phyloP scores from a whole-genome alignment of 768 basidiomycete species.

The Boletus huronensis region DNA sequence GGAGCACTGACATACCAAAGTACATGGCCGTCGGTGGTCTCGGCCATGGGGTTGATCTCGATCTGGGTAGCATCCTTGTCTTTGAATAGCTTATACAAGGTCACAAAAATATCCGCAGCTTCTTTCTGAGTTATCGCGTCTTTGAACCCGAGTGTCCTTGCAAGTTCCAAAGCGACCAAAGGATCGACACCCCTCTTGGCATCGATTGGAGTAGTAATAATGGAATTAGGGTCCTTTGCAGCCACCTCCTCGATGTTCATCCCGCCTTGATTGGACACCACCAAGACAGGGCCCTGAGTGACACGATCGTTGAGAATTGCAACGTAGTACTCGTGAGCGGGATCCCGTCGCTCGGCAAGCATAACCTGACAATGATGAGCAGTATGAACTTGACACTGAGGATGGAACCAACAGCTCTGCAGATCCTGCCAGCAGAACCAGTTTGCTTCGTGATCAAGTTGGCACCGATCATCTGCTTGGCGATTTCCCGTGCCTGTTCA shows the following conservation, averaged over 20 bases:
- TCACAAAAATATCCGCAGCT: constrained; percentile 90
- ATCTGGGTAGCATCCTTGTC: constrained; percentile 99
- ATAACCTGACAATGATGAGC: constrained; percentile 66
- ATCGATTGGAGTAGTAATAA: constrained; percentile 92
- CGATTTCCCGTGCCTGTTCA: constrained; percentile 82
- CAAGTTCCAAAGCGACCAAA: constrained; percentile 67
- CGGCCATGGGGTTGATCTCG: constrained; percentile 97
- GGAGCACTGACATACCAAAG: constrained; percentile 69
- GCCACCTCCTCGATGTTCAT: constrained; percentile 99
- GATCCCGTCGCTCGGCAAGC: constrained; percentile 92
- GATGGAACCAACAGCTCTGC: constrained; percentile 76
- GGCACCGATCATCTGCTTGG: constrained; percentile 89
- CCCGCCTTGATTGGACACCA: constrained; percentile 91
- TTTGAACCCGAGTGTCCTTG: constrained; percentile 89
- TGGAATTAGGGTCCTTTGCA: constrained; percentile 88
- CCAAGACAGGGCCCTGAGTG: constrained; percentile 85
- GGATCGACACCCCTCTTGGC: constrained; percentile 78
- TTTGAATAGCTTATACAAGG: constrained; percentile 95
- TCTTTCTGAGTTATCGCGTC: constrained; percentile 65
- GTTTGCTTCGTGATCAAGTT: constrained; percentile 99
- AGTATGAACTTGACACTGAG: background rate
- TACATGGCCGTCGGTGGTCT: constrained; percentile 87
- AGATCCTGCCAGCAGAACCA: constrained; percentile 84
- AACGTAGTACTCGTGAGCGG: constrained; percentile 96
- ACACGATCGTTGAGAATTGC: constrained; percentile 95